Percentiles rank a stretch among this genome's conserved stretches.
phyloP scores from a whole-genome alignment of 73 alveolate species.

The Paramecium pentaurelia region DNA sequence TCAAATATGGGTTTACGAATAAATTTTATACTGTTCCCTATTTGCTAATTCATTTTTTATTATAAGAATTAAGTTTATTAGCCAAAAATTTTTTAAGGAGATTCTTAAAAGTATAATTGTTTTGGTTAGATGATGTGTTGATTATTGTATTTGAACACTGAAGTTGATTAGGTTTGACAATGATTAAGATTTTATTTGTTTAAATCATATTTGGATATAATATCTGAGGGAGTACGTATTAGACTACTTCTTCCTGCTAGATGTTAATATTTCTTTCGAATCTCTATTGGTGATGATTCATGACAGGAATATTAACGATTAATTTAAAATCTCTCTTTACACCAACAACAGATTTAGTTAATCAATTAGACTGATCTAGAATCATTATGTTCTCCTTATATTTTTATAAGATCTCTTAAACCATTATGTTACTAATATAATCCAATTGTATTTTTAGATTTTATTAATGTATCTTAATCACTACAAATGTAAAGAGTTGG shows the following conservation, averaged over 20 bases:
- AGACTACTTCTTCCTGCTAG: not conserved
- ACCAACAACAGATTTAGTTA: not conserved
- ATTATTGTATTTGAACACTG: not conserved
- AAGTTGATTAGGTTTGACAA: not conserved
- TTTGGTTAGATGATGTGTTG: not conserved
- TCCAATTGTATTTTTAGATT: not conserved
- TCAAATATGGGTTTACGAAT: not conserved
- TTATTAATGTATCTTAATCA: constrained; percentile 20
- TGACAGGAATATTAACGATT: not conserved
- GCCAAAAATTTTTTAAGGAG: not conserved
- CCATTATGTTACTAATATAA: constrained; percentile 13
- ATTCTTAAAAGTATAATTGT: not conserved
- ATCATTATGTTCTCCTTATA: constrained; percentile 4
- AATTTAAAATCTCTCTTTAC: not conserved
- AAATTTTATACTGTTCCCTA: not conserved
- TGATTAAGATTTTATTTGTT: not conserved
- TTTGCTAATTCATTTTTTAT: not conserved
- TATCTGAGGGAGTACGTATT: not conserved
- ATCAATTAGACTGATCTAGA: not conserved
- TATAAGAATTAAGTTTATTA: not conserved
- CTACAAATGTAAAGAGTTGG: constrained; percentile 10
- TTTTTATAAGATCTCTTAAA: not conserved
- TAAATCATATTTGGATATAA: not conserved
- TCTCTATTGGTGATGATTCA: not conserved
- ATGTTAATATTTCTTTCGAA: not conserved